phyloP scores from a whole-genome alignment of 1,284 basidiomycete species.

The Ganoderma resinaceum region DNA sequence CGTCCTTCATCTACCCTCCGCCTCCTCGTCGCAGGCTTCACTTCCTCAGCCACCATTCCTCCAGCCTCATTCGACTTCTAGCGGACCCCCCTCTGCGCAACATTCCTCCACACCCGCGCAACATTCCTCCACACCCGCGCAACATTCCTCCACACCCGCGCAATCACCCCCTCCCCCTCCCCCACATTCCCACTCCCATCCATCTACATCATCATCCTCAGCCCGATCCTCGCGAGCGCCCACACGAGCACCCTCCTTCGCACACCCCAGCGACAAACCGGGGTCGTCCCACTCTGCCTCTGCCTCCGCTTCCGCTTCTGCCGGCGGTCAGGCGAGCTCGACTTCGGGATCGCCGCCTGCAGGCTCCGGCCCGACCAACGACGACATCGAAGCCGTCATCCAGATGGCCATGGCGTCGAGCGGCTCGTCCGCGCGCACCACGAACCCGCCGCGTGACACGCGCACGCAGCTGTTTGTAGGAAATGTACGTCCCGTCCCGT shows the following conservation, averaged over 20 bases:
- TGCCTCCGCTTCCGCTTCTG: slow-evolving; percentile 1
- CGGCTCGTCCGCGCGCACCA: slow-evolving; percentile 50
- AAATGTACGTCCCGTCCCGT: slow-evolving; percentile 63
- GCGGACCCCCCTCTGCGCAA: slow-evolving; percentile 17
- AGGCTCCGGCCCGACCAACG: slow-evolving; percentile 57
- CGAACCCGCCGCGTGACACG: slow-evolving; percentile 74
- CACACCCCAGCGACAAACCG: slow-evolving; percentile 10
- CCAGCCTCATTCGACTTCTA: not conserved
- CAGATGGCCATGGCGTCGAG: slow-evolving; percentile 65
- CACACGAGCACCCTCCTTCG: slow-evolving; percentile 10
- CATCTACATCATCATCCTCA: not conserved
- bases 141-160: slow-evolving; percentile 19
- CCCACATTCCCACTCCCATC: not conserved
- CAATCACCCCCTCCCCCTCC: slow-evolving; percentile 18
- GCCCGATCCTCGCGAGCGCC: slow-evolving; percentile 6
- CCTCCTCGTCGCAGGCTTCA: slow-evolving; percentile 1
- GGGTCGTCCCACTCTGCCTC: slow-evolving; percentile 9
- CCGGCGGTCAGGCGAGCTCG: not conserved
- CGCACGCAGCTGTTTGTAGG: slow-evolving; percentile 91
- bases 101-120: slow-evolving; percentile 20
- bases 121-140: slow-evolving; percentile 20
- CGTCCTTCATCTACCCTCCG: slow-evolving; percentile 10
- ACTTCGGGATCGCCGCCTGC: slow-evolving; percentile 10
- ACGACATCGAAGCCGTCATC: slow-evolving; percentile 84
- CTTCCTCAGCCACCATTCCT: slow-evolving; percentile 13